Evolutionary conservation across 306 rosid genomes (phyloP).

Genomic region (Chamaecrista fasciculata): DNA sequence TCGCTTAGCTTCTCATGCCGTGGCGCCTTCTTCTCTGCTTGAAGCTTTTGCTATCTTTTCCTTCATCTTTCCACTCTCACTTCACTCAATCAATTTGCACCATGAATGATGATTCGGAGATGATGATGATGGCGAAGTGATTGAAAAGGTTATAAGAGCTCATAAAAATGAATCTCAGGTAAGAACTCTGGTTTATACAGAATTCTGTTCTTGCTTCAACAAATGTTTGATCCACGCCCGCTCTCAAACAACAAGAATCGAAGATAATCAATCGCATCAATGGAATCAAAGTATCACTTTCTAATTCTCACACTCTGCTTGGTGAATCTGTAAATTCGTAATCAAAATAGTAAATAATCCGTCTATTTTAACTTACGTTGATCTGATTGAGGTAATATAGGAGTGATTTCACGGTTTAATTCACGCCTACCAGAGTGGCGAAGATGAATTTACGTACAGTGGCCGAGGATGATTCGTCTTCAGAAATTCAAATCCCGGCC

Average conservation of each 20-base stretch:
- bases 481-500: constrained; percentile 54
- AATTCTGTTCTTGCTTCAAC: constrained; percentile 27
- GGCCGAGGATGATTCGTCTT: constrained; percentile 57
- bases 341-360: not conserved
- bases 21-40: not conserved
- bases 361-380: not conserved
- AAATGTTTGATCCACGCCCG: constrained; percentile 41
- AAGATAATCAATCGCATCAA: too few species aligned
- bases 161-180: not conserved
- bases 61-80: not conserved
- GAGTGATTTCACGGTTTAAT: too few species aligned
- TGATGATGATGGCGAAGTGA: constrained; percentile 14
- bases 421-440: constrained; percentile 49
- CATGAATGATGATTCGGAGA: too few species aligned
- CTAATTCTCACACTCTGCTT: too few species aligned
- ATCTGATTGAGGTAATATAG: not conserved
- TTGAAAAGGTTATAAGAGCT: constrained; percentile 24
- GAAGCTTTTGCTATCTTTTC: not conserved
- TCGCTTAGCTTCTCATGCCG: not conserved
- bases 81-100: not conserved
- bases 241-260: too few species aligned
- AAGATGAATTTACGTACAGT: constrained; percentile 60
- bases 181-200: not conserved
- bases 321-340: not conserved
- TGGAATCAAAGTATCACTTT: too few species aligned